Conservation (phyloP, 2,329 filamentous ascomycete genomes). For the Microcyclospora pomicola region DNA sequence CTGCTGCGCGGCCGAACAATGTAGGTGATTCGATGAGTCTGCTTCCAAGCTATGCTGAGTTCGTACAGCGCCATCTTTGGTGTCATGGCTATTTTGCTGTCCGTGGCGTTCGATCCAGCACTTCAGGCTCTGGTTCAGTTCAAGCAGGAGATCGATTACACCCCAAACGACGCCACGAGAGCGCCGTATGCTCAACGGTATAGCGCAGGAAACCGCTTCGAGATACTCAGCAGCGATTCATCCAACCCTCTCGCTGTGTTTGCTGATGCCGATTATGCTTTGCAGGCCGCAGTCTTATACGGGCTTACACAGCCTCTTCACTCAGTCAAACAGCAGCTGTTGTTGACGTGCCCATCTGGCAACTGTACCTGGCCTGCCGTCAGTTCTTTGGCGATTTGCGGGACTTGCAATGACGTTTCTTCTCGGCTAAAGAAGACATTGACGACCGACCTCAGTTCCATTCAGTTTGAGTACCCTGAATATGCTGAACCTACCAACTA, state of each 20-base stretch:
- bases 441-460: neutral
- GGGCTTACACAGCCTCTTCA: conserved; percentile 1
- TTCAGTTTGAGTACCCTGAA: conserved; percentile 1
- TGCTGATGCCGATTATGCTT: conserved; percentile 4
- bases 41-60: too few relatives aligned
- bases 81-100: neutral
- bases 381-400: conserved; percentile 1
- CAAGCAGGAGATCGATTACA: too few relatives aligned
- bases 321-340: conserved; percentile 1
- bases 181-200: conserved; percentile 1
- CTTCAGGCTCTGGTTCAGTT: too few relatives aligned
- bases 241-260: neutral
- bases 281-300: conserved; percentile 5
- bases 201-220: neutral
- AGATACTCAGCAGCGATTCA: neutral
- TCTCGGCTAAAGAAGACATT: too few relatives aligned
- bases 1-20: conserved; percentile 1
- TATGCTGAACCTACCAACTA: neutral
- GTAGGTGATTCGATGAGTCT: neutral
- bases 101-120: conserved; percentile 1
- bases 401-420: too few relatives aligned
- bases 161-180: too few relatives aligned
- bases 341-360: conserved; percentile 3
- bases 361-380: conserved; percentile 4
- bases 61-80: neutral